A percentile compares a stretch with the other conserved stretches of the same genome.
Evolutionary conservation across 495 filamentous ascomycete genomes (phyloP).

Genomic region (Tuber umbilicatum): DNA sequence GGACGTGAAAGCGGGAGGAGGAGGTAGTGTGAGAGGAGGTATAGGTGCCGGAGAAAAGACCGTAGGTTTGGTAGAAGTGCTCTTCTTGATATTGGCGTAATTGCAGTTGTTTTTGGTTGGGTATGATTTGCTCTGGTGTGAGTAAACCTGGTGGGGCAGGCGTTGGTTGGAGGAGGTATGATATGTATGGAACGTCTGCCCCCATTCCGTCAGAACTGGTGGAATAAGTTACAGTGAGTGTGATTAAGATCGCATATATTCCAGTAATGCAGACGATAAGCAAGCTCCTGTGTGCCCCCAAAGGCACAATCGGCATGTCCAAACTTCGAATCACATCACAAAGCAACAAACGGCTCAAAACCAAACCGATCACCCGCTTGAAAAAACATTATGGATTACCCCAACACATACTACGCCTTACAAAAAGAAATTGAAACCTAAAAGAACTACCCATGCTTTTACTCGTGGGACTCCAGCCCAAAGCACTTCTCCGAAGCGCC

Average conservation of each 20-base stretch:
- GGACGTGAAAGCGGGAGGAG: background rate
- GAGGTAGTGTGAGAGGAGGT: background rate
- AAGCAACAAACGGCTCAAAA: background rate
- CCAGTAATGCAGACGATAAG: background rate
- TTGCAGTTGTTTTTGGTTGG: too few relatives aligned
- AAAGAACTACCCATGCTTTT: background rate
- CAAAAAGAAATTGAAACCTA: background rate
- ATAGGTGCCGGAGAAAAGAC: background rate
- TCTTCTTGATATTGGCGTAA: background rate
- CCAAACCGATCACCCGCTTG: background rate
- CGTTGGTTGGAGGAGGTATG: background rate
- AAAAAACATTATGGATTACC: background rate
- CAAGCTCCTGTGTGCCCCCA: background rate
- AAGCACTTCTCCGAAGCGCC: conserved; percentile 7
- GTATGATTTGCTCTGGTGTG: too few relatives aligned
- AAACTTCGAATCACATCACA: background rate
- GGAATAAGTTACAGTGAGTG: background rate
- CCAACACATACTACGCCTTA: background rate
- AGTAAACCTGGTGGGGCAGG: background rate
- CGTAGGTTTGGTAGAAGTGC: background rate
- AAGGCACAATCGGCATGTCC: too few relatives aligned
- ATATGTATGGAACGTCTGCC: background rate
- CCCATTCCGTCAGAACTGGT: background rate
- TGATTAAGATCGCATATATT: background rate
- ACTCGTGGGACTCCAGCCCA: background rate